Conservation (phyloP, 2,329 filamentous ascomycete species). For the Monilinia laxa region DNA sequence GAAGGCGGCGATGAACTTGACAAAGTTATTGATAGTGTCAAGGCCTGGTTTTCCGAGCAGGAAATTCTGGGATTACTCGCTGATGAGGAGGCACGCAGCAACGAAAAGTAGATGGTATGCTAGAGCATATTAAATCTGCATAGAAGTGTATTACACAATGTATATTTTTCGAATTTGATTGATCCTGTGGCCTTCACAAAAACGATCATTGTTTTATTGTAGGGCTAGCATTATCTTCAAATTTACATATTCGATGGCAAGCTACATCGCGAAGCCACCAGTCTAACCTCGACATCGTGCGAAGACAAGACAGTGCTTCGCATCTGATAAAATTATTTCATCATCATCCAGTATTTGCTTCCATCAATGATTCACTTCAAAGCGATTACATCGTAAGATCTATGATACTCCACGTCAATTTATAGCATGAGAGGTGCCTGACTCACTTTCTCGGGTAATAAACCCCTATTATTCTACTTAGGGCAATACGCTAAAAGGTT, state of each 20-base stretch:
- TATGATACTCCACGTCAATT: too few species aligned
- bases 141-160: neutral
- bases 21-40: constrained; percentile 67
- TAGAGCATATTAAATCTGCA: neutral
- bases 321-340: too few species aligned
- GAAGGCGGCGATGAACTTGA: constrained; percentile 63
- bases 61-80: constrained; percentile 61
- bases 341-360: neutral
- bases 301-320: too few species aligned
- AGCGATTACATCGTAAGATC: too few species aligned
- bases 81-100: constrained; percentile 43
- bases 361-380: too few species aligned
- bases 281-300: too few species aligned
- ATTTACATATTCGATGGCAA: too few species aligned
- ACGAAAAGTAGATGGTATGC: constrained; percentile 25
- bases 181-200: neutral
- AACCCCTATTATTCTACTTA: neutral
- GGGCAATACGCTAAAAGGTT: neutral
- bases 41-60: constrained; percentile 62
- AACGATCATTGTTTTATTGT: neutral
- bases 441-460: neutral
- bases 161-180: neutral
- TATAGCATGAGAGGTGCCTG: neutral
- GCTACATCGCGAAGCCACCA: neutral
- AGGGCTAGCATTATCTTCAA: neutral